Percentiles rank a stretch among this genome's conserved stretches.
phyloP scores from a whole-genome alignment of 2,329 filamentous ascomycete genomes.

The Pseudogymnoascus sp. region DNA sequence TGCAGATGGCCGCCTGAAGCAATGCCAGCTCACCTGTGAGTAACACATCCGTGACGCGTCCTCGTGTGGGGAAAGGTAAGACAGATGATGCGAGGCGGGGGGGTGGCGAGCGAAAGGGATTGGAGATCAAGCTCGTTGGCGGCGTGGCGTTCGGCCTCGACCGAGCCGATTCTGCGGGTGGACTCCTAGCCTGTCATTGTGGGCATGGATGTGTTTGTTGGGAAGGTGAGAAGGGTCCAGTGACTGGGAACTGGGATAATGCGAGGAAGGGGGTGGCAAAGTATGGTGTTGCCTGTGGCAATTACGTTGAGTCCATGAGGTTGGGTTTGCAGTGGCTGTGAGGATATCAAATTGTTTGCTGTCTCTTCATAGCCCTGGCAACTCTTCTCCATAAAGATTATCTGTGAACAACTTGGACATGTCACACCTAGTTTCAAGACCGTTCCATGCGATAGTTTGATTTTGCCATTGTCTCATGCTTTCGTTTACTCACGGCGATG shows the following conservation, averaged over 20 bases:
- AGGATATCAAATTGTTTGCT: constrained; percentile 38
- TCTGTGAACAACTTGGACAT: too few relatives aligned
- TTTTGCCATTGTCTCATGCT: neutral
- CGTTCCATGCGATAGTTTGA: neutral
- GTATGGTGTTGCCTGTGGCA: constrained; percentile 36
- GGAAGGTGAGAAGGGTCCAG: constrained; percentile 17
- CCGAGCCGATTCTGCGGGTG: constrained; percentile 40
- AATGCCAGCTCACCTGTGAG: constrained; percentile 28
- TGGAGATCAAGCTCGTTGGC: constrained; percentile 18
- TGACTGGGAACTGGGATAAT: neutral
- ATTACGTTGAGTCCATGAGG: constrained; percentile 34
- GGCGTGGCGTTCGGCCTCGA: constrained; percentile 33
- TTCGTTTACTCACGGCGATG: neutral
- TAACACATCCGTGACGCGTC: neutral
- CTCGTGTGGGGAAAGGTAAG: constrained; percentile 9
- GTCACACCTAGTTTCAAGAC: too few relatives aligned
- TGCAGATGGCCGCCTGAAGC: constrained; percentile 13
- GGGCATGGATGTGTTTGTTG: constrained; percentile 47
- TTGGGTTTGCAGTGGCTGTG: constrained; percentile 34
- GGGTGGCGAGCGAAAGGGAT: constrained; percentile 12
- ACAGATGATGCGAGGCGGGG: constrained; percentile 5
- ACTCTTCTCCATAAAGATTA: constrained; percentile 24
- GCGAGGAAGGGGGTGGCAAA: neutral
- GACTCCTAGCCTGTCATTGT: constrained; percentile 44
- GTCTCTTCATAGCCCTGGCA: constrained; percentile 32